Conservation (phyloP, 2,329 filamentous ascomycete genomes). For the Stylonectria norvegica region DNA sequence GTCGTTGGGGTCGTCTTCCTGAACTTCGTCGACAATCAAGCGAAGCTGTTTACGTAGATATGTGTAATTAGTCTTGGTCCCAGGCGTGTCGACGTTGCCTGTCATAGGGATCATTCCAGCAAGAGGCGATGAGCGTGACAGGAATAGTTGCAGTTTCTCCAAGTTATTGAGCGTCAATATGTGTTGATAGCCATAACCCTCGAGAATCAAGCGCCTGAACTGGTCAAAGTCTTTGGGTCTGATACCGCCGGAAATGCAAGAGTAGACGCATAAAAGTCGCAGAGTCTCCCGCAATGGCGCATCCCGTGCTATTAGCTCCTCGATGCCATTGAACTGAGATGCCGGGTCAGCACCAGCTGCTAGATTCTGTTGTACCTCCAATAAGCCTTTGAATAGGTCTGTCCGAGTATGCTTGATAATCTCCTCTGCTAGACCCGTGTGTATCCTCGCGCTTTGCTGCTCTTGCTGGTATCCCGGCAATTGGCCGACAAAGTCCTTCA, state of each 20-base stretch:
- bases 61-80: slow-evolving; percentile 83
- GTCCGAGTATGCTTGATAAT: slow-evolving; percentile 90
- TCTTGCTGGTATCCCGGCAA: slow-evolving; percentile 90
- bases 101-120: slow-evolving; percentile 78
- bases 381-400: slow-evolving; percentile 79
- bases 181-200: slow-evolving; percentile 94
- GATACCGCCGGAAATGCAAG: slow-evolving; percentile 82
- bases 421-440: slow-evolving; percentile 89
- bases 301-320: slow-evolving; percentile 89
- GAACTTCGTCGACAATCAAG: slow-evolving; percentile 93
- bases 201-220: slow-evolving; percentile 82
- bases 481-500: slow-evolving; percentile 93
- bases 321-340: slow-evolving; percentile 84
- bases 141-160: slow-evolving; percentile 84
- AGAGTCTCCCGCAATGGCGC: slow-evolving; percentile 78
- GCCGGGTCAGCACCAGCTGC: slow-evolving; percentile 86
- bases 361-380: slow-evolving; percentile 95
- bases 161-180: slow-evolving; percentile 82
- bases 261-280: slow-evolving; percentile 85
- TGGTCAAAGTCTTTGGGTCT: slow-evolving; percentile 84
- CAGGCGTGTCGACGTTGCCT: slow-evolving; percentile 50
- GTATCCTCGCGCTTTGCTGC: slow-evolving; percentile 85
- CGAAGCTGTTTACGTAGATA: slow-evolving; percentile 81
- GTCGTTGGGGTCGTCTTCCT: slow-evolving; percentile 90
- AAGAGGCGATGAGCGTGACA: slow-evolving; percentile 71